A percentile compares a stretch with the other conserved stretches of the same genome.
These are phyloP conservation scores for Anethum foeniculum DNA, from an alignment of 140 eudicot species.

Conservation along the genomic window DNA sequence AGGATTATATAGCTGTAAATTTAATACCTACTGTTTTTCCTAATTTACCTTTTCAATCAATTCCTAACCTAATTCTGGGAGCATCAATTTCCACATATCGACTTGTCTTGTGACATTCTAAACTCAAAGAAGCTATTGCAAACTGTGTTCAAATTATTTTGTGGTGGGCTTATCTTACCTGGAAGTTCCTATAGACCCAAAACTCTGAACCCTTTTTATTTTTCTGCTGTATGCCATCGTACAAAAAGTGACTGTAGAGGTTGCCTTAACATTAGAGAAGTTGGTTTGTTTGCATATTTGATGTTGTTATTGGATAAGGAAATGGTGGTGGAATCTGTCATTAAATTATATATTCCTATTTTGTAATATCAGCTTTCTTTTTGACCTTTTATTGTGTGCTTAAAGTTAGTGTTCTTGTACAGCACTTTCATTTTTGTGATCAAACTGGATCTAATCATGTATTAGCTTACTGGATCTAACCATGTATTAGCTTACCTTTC, in stretches of 20 bases:
- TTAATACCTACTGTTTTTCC: neutral
- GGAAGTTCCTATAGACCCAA: neutral
- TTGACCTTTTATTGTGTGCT: neutral
- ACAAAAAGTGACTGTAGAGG: neutral
- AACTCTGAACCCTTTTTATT: neutral
- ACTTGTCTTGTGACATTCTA: neutral
- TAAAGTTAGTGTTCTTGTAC: neutral
- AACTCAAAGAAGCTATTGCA: neutral
- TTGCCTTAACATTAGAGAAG: neutral
- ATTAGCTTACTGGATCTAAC: neutral
- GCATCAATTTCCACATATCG: neutral
- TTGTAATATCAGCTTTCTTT: neutral
- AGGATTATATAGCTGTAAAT: neutral
- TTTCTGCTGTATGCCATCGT: neutral
- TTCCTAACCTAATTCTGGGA: neutral
- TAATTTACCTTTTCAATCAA: neutral
- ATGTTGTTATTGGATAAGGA: neutral
- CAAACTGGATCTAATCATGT: neutral
- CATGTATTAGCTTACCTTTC: neutral
- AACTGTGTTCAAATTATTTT: neutral
- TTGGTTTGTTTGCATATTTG: neutral
- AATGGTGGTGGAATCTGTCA: neutral
- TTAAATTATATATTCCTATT: neutral
- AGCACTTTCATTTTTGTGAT: neutral
- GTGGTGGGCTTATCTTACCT: neutral